Base-by-base conservation (phyloP, 192 early-diverging fungal genomes). In the Anaeromyces robustus region DNA sequence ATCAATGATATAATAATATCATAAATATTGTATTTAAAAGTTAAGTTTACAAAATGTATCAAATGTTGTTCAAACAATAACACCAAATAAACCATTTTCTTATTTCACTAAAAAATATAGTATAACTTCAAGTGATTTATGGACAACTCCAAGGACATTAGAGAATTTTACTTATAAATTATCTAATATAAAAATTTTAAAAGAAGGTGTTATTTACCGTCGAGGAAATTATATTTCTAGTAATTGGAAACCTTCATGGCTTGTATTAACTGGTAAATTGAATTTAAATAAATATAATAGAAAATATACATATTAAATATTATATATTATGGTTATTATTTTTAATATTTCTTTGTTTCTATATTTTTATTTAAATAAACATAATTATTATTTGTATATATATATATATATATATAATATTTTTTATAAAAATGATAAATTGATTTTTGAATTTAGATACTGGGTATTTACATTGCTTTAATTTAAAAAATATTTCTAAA, bases 381-480 rank as follows among this genome's bases (percentile, higher is more conserved):
- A 7, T 34, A 34, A 12, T 7, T 34, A 7, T 34, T 34, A 34
- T 34, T 34, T 34, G 12, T 34, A 34, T 34, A 7, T 4, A 7
- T 34, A 7, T 34, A 7, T 7, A 34, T 7, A 34, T 7, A 34
- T 34, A 7, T 34, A 34, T 12, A 34, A 34, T 34, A 34, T 12
- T 4, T 34, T 34, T 7, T 34, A 39, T 14, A 39, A 39, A 1
- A 39, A 39, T 14, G 16, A 39, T 14, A 39, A 39, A 34, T 7
- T 34, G 12, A 34, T n/a, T n/a, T n/a, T n/a, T n/a, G n/a, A n/a
- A n/a, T n/a, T n/a, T 52, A 52, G 52, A 86, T 29, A 80, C 80
- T 78, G 85, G 85, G 4, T 86, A 81, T 52, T 79, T 86, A 34
- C 85, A 86, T 43, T 84, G 85, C 34, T 86, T 86, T 31, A 81